Conservation (phyloP, 2,329 filamentous ascomycete species). For the Parafenestella ontariensis region DNA sequence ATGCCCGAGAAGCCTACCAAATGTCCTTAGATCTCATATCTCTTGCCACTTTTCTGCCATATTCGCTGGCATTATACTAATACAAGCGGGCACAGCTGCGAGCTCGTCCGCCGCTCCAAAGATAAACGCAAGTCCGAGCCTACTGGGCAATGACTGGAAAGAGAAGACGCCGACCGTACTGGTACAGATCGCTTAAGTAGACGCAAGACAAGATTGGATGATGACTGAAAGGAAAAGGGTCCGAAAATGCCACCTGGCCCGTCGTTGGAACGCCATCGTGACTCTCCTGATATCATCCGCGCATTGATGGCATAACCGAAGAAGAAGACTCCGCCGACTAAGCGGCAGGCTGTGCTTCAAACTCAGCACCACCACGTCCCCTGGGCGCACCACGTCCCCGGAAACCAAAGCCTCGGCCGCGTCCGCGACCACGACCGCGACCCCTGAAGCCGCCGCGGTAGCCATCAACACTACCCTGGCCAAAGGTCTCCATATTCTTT, state of each 20-base stretch:
- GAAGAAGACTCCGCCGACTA: conserved; percentile 15
- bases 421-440: conserved; percentile 75
- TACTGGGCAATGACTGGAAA: conserved; percentile 15
- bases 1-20: background rate
- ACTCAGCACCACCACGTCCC: conserved; percentile 35
- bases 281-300: background rate
- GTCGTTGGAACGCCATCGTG: background rate
- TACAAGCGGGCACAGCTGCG: conserved; percentile 7
- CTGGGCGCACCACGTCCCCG: conserved; percentile 54
- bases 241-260: background rate
- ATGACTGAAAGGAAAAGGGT: background rate
- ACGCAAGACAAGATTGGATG: conserved; percentile 13
- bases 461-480: conserved; percentile 91
- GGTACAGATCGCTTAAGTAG: conserved; percentile 24
- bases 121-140: conserved; percentile 14
- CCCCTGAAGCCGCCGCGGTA: conserved; percentile 80
- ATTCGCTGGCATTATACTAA: conserved; percentile 11
- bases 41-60: background rate
- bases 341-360: conserved; percentile 30
- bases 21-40: background rate
- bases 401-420: conserved; percentile 57
- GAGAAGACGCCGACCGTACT: conserved; percentile 16
- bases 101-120: conserved; percentile 4
- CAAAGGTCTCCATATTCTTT: conserved; percentile 97
- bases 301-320: background rate